Conservation (phyloP, 2,329 filamentous ascomycete genomes). For the Scedosporium dehoogii region DNA sequence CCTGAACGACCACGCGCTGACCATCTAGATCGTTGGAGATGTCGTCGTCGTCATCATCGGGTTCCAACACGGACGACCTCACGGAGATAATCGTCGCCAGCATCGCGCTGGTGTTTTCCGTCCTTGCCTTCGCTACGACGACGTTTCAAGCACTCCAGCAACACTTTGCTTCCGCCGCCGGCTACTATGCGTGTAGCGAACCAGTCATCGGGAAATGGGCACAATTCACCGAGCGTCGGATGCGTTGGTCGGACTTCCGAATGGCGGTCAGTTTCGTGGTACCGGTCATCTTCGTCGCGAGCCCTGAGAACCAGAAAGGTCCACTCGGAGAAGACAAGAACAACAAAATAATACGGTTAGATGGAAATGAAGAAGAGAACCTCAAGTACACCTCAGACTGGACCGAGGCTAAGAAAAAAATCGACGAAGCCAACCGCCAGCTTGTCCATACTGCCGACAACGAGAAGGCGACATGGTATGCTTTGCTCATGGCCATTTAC, state of each 20-base stretch:
- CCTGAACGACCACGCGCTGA: no score
- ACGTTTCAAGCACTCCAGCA: constrained; percentile 39
- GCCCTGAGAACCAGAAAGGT: constrained; percentile 28
- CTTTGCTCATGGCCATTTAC: constrained; percentile 39
- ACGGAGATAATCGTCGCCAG: constrained; percentile 28
- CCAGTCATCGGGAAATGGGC: constrained; percentile 39
- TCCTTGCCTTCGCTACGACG: constrained; percentile 34
- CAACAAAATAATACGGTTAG: neutral
- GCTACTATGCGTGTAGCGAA: constrained; percentile 36
- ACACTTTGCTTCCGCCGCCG: constrained; percentile 38
- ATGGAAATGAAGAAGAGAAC: neutral
- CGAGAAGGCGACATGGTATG: constrained; percentile 45
- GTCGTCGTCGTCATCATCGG: no score
- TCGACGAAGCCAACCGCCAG: neutral
- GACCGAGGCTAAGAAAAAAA: neutral
- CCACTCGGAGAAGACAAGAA: constrained; percentile 15
- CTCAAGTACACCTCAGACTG: neutral
- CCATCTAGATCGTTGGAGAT: no score
- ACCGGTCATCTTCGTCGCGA: constrained; percentile 40
- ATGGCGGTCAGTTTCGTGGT: constrained; percentile 39
- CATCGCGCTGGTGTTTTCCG: constrained; percentile 35
- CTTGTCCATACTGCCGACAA: constrained; percentile 45
- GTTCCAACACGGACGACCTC: constrained; percentile 9
- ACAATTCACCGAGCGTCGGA: constrained; percentile 26
- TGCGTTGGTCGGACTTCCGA: constrained; percentile 33